phyloP scores from a whole-genome alignment of 257 asterid genomes.

The Scutellaria baicalensis region DNA sequence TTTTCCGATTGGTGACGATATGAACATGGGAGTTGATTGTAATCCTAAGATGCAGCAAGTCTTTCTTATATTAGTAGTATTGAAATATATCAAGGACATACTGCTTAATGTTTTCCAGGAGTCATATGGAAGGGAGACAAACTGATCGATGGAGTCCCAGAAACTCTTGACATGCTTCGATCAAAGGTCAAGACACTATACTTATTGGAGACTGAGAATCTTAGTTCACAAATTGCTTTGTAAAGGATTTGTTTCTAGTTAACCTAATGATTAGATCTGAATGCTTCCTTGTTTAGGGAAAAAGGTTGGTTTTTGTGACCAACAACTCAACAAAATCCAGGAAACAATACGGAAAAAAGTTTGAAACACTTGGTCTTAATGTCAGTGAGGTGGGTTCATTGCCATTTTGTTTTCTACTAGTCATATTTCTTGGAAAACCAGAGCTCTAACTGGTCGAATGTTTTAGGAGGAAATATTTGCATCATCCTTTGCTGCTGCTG shows the following conservation, averaged over 20 bases:
- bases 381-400: conserved; percentile 65
- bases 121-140: conserved; percentile 99
- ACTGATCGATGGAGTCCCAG: conserved; percentile 94
- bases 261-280: conserved; percentile 5
- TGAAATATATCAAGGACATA: not conserved
- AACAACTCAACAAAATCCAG: conserved; percentile 98
- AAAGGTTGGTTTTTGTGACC: conserved; percentile 93
- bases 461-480: conserved; percentile 97
- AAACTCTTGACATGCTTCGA: conserved; percentile 93
- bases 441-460: conserved; percentile 11
- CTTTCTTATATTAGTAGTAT: not conserved
- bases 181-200: conserved; percentile 50
- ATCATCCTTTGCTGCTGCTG: conserved; percentile 99
- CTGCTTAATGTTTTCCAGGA: conserved; percentile 42
- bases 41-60: not conserved
- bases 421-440: not conserved
- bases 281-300: conserved; percentile 55
- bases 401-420: not conserved
- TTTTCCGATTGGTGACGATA: not conserved
- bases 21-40: not conserved
- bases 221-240: conserved; percentile 1
- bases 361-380: conserved; percentile 84
- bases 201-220: not conserved
- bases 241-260: not conserved
- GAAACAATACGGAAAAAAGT: conserved; percentile 92